Conservation (phyloP, 257 asterid species). For the Capsicum baccatum region DNA sequence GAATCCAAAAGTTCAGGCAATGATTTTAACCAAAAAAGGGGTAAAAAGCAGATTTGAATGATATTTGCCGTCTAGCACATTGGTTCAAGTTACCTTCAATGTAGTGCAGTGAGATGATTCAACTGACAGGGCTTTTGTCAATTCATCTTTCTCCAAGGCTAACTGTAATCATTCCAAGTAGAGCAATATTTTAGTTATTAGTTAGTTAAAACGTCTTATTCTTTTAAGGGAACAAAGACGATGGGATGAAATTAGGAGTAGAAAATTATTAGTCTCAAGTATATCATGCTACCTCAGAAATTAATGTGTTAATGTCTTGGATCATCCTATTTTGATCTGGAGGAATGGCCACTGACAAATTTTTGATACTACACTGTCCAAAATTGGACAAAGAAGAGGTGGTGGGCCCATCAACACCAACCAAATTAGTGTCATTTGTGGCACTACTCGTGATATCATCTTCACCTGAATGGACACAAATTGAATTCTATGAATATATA, state of each 20-base stretch:
- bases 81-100: slow-evolving; percentile 66
- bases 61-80: background rate
- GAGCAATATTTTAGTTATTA: slow-evolving; percentile 1
- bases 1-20: background rate
- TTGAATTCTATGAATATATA: slow-evolving; percentile 34
- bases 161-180: slow-evolving; percentile 56
- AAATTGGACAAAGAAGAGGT: slow-evolving; percentile 55
- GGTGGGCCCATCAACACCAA: slow-evolving; percentile 47
- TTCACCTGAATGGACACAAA: slow-evolving; percentile 37
- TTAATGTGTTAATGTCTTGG: slow-evolving; percentile 73
- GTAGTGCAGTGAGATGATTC: slow-evolving; percentile 76
- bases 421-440: slow-evolving; percentile 44
- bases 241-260: background rate
- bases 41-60: background rate
- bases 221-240: background rate
- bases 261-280: slow-evolving; percentile 24
- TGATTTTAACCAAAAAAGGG: slow-evolving; percentile 16
- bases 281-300: slow-evolving; percentile 67
- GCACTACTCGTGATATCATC: slow-evolving; percentile 37
- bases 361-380: slow-evolving; percentile 53
- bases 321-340: slow-evolving; percentile 86
- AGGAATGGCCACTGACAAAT: slow-evolving; percentile 64
- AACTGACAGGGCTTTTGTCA: slow-evolving; percentile 73
- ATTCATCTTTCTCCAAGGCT: slow-evolving; percentile 82
- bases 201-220: background rate